phyloP scores from a whole-genome alignment of 2,329 filamentous ascomycete genomes.

The Diplodia mutila region DNA sequence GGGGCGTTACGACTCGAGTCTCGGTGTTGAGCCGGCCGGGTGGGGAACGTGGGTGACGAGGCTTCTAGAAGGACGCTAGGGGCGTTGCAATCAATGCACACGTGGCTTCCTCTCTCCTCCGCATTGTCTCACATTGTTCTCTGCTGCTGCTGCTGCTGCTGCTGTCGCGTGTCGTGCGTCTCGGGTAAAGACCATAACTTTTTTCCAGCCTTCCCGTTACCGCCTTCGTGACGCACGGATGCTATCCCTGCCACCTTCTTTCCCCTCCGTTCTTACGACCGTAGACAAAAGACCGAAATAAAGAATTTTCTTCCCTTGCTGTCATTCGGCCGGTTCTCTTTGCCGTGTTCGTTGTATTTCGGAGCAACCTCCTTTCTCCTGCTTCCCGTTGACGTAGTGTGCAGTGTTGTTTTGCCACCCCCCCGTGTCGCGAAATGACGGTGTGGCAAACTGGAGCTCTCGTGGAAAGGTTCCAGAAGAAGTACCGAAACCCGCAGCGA shows the following conservation, averaged over 20 bases:
- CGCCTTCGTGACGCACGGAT: not conserved
- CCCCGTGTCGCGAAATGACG: constrained; percentile 15
- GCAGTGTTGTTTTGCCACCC: not conserved
- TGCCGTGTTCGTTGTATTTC: not conserved
- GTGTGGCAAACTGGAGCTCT: constrained; percentile 11
- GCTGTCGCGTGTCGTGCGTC: not conserved
- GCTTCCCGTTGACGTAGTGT: not conserved
- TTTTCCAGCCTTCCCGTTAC: not conserved
- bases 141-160: not conserved
- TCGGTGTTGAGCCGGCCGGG: not conserved
- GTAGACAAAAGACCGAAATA: not conserved
- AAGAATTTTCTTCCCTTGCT: not conserved
- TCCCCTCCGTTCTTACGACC: constrained; percentile 6
- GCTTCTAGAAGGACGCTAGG: constrained; percentile 11
- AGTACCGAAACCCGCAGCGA: not conserved
- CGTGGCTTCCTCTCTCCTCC: constrained; percentile 9
- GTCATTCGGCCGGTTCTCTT: not conserved
- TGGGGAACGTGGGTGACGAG: constrained; percentile 20
- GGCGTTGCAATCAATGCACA: constrained; percentile 6
- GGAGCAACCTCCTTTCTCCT: not conserved
- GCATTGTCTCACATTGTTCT: constrained; percentile 9
- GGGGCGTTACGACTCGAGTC: not conserved
- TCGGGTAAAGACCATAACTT: not conserved
- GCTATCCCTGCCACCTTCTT: not conserved
- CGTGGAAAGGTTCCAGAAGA: not conserved